Evolutionary conservation across 2,329 filamentous ascomycete species (phyloP).

Genomic region (Monosporascus sp.): DNA sequence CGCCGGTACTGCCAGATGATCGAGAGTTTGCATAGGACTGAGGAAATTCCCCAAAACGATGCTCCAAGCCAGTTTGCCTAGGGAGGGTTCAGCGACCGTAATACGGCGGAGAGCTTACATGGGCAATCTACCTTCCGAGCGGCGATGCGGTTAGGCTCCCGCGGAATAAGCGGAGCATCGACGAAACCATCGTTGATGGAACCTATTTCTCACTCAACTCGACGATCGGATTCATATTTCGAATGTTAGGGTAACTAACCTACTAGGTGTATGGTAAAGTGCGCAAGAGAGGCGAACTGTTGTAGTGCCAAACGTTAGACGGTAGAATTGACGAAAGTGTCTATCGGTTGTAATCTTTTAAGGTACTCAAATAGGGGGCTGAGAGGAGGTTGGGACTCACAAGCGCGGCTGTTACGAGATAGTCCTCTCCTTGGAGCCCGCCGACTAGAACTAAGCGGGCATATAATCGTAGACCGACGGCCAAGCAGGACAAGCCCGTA

Average conservation of each 20-base stretch:
- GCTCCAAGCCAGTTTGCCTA: not conserved
- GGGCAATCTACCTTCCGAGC: not conserved
- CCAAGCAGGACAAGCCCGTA: not conserved
- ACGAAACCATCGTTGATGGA: not conserved
- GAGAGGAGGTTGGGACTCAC: not conserved
- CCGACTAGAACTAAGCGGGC: not conserved
- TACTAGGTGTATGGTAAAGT: not conserved
- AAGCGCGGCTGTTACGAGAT: not conserved
- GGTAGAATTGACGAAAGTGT: too few relatives aligned
- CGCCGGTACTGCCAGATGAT: not conserved
- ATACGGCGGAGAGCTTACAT: too few relatives aligned
- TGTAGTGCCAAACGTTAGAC: not conserved
- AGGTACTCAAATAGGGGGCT: not conserved
- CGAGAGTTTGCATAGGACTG: not conserved
- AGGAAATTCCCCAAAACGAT: not conserved
- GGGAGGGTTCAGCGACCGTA: not conserved
- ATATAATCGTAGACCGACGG: not conserved
- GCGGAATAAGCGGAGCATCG: not conserved
- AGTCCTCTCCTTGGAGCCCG: not conserved
- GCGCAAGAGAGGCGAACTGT: not conserved
- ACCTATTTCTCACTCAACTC: not conserved
- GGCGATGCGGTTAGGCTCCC: not conserved
- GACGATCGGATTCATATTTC: not conserved
- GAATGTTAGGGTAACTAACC: not conserved
- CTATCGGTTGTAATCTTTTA: too few relatives aligned